Evolutionary conservation across 2,329 filamentous ascomycete genomes (phyloP).

Genomic region (Pseudogymnoascus sp.): DNA sequence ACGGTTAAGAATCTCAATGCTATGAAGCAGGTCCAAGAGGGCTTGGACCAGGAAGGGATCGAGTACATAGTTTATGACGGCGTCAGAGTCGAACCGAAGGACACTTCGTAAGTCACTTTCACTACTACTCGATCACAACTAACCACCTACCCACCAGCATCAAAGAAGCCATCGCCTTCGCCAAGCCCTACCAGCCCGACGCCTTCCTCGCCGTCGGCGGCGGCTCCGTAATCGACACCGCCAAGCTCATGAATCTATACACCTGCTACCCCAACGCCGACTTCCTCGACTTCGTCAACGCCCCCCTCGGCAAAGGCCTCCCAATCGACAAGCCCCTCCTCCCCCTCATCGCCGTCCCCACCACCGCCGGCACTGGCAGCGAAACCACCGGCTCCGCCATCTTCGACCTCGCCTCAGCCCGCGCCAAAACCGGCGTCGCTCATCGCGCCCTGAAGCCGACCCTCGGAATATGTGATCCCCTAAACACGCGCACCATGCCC

Average conservation of each 20-base stretch:
- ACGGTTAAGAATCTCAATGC: slow-evolving; percentile 77
- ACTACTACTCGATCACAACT: not conserved
- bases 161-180: slow-evolving; percentile 80
- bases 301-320: slow-evolving; percentile 75
- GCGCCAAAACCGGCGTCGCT: slow-evolving; percentile 91
- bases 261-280: slow-evolving; percentile 83
- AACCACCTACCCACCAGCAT: slow-evolving; percentile 44
- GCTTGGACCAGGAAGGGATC: slow-evolving; percentile 68
- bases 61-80: slow-evolving; percentile 74
- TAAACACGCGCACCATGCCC: slow-evolving; percentile 96
- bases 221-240: slow-evolving; percentile 94
- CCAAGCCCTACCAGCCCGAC: slow-evolving; percentile 72
- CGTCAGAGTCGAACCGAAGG: slow-evolving; percentile 84
- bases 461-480: slow-evolving; percentile 72
- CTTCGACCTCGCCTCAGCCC: slow-evolving; percentile 84
- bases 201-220: slow-evolving; percentile 88
- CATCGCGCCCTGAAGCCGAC: slow-evolving; percentile 94
- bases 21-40: slow-evolving; percentile 83
- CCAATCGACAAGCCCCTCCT: slow-evolving; percentile 64
- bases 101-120: slow-evolving; percentile 60
- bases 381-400: slow-evolving; percentile 98
- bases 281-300: slow-evolving; percentile 97
- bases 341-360: slow-evolving; percentile 75
- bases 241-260: slow-evolving; percentile 98
- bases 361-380: slow-evolving; percentile 78